These are phyloP conservation scores for Serendipita vermifera DNA, from an alignment of 768 basidiomycete genomes.

Conservation along the genomic window DNA sequence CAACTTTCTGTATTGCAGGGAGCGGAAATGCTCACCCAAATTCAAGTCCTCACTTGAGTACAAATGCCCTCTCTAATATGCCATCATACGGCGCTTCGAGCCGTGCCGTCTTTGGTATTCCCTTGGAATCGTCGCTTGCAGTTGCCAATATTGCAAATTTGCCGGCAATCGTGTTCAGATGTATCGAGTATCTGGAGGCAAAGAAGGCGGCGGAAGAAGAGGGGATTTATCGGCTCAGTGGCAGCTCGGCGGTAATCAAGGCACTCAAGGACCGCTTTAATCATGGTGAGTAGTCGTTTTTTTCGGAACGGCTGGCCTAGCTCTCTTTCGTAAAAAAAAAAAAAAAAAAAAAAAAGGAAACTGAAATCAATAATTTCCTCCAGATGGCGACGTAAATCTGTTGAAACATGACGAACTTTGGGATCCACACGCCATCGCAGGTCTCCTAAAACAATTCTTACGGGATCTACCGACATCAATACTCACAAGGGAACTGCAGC, in stretches of 20 bases:
- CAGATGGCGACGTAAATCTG: slow-evolving; percentile 94
- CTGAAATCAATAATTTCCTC: slow-evolving; percentile 13
- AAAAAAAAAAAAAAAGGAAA: too few species aligned
- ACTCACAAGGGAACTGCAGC: slow-evolving; percentile 81
- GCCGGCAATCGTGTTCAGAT: slow-evolving; percentile 89
- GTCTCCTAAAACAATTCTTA: slow-evolving; percentile 83
- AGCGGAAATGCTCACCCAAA: too few species aligned
- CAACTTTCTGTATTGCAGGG: too few species aligned
- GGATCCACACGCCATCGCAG: slow-evolving; percentile 97
- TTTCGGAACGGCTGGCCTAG: too few species aligned
- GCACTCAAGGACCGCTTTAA: slow-evolving; percentile 88
- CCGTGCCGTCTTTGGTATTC: slow-evolving; percentile 78
- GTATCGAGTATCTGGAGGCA: slow-evolving; percentile 86
- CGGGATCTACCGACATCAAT: slow-evolving; percentile 89
- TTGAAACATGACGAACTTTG: slow-evolving; percentile 80
- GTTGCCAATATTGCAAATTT: slow-evolving; percentile 81
- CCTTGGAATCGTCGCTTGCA: slow-evolving; percentile 75
- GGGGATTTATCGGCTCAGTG: slow-evolving; percentile 92
- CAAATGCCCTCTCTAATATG: too few species aligned
- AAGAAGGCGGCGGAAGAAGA: slow-evolving; percentile 95
- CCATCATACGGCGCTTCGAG: background rate
- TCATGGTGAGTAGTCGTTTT: slow-evolving; percentile 39
- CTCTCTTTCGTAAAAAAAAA: too few species aligned
- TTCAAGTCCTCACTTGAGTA: too few species aligned
- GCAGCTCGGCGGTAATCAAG: slow-evolving; percentile 92